Conservation (phyloP, 2,329 filamentous ascomycete species). For the Thielaviopsis populi region DNA sequence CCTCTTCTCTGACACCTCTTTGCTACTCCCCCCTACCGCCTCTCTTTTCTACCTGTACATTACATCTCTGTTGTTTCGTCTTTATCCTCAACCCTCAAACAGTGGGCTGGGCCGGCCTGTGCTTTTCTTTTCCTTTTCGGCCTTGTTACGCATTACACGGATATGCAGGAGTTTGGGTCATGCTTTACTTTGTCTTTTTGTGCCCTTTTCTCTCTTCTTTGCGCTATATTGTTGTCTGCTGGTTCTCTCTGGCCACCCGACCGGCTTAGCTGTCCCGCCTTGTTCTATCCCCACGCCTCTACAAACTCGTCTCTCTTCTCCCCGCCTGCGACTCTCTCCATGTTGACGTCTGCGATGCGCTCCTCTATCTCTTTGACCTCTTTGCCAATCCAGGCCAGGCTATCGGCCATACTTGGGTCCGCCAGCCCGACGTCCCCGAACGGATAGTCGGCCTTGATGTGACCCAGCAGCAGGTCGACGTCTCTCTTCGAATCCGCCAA, state of each 20-base stretch:
- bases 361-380: conserved; percentile 30
- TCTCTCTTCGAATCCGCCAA: conserved; percentile 35
- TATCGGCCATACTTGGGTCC: conserved; percentile 38
- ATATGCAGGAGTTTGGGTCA: background rate
- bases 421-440: conserved; percentile 34
- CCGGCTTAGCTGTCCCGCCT: background rate
- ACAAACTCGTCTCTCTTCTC: conserved; percentile 36
- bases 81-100: background rate
- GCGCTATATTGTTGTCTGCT: background rate
- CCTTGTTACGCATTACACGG: background rate
- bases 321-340: conserved; percentile 27
- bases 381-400: conserved; percentile 32
- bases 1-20: background rate
- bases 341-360: conserved; percentile 27
- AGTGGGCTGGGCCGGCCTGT: background rate
- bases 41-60: background rate
- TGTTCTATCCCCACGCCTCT: conserved; percentile 26
- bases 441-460: conserved; percentile 37
- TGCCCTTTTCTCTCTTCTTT: background rate
- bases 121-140: background rate
- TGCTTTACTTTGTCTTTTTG: background rate
- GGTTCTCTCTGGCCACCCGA: background rate
- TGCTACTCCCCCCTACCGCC: background rate
- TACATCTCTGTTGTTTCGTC: background rate
- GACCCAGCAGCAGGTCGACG: conserved; percentile 35